Conservation (phyloP, 2,329 filamentous ascomycete species). For the Trichoderma pleuroti region DNA sequence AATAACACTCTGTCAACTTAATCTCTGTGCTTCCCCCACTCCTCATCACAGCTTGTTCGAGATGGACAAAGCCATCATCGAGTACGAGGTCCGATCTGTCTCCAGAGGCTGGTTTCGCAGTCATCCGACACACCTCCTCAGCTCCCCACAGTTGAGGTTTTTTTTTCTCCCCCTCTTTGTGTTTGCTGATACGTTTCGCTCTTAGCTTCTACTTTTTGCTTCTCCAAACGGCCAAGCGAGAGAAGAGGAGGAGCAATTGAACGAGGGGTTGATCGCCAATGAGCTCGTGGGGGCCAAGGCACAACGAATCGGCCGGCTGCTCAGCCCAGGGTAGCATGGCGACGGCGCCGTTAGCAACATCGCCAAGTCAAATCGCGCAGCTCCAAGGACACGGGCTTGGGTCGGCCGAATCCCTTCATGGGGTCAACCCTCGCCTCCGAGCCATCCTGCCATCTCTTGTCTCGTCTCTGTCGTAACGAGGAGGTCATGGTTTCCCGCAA, state of each 20-base stretch:
- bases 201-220: neutral
- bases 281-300: constrained; percentile 8
- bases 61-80: neutral
- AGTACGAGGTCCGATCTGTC: neutral
- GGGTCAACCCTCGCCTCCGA: constrained; percentile 13
- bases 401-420: constrained; percentile 25
- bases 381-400: constrained; percentile 34
- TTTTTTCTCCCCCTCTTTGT: neutral
- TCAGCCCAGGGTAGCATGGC: neutral
- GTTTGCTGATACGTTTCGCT: neutral
- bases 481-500: neutral
- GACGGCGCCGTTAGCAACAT: constrained; percentile 9
- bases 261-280: constrained; percentile 6
- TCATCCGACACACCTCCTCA: neutral
- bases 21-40: neutral
- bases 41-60: neutral
- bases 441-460: neutral
- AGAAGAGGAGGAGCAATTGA: constrained; percentile 7
- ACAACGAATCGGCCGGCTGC: neutral
- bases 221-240: neutral
- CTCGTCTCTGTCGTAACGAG: neutral
- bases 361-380: constrained; percentile 15
- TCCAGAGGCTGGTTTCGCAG: neutral
- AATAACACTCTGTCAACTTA: neutral
- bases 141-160: neutral